phyloP scores from a whole-genome alignment of 768 basidiomycete genomes.

The Tephrocybe sp. region DNA sequence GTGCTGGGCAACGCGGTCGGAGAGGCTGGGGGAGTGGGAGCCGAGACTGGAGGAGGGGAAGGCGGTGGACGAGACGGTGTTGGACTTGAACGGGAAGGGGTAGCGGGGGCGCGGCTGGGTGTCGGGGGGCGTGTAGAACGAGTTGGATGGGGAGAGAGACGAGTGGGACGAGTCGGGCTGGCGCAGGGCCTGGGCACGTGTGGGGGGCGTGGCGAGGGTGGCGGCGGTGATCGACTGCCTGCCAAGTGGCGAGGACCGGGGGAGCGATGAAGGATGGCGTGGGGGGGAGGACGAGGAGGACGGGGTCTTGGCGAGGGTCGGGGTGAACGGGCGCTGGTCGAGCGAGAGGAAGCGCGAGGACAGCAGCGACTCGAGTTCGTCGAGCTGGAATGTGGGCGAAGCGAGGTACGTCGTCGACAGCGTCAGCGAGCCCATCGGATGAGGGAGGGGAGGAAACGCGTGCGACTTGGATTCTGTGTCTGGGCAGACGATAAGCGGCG shows the following conservation, averaged over 20 bases:
- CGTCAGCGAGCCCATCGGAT: constrained; percentile 63
- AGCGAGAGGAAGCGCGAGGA: constrained; percentile 72
- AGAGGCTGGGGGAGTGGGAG: constrained; percentile 11
- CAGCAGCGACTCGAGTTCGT: constrained; percentile 74
- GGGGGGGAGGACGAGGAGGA: constrained; percentile 25
- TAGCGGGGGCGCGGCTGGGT: constrained; percentile 12
- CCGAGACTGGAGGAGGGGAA: constrained; percentile 12
- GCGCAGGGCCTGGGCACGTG: constrained; percentile 15
- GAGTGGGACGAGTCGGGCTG: constrained; percentile 16
- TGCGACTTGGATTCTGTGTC: constrained; percentile 51
- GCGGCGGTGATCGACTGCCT: constrained; percentile 8
- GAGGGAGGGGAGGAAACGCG: constrained; percentile 64
- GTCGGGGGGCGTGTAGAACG: constrained; percentile 14
- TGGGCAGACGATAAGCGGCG: constrained; percentile 32
- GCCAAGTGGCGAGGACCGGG: constrained; percentile 6
- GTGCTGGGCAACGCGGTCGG: constrained; percentile 7
- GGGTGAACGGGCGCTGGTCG: constrained; percentile 69
- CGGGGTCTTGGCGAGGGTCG: constrained; percentile 67
- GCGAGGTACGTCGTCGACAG: constrained; percentile 66
- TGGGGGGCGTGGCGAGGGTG: constrained; percentile 3
- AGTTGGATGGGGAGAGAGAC: constrained; percentile 19
- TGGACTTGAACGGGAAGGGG: constrained; percentile 30
- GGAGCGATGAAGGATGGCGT: constrained; percentile 18
- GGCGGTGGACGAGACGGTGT: constrained; percentile 21
- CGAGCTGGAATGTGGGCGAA: constrained; percentile 68